Percentiles rank a stretch among this genome's conserved stretches.
Conservation (phyloP, 2,329 filamentous ascomycete genomes). For the Chaetomium sp. region DNA sequence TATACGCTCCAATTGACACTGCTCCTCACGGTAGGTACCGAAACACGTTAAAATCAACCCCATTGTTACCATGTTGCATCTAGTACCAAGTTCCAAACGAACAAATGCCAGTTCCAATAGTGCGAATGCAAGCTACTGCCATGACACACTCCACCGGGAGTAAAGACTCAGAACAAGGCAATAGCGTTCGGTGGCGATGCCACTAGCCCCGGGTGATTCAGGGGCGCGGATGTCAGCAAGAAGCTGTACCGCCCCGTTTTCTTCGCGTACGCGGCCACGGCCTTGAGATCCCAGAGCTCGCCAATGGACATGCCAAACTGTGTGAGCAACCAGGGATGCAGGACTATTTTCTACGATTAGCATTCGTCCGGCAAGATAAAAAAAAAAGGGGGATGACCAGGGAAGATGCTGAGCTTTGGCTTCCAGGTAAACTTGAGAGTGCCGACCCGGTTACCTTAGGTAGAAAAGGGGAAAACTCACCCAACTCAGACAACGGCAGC, state of each 20-base stretch:
- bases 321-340: constrained; percentile 44
- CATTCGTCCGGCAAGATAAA: neutral
- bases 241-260: constrained; percentile 51
- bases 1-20: too few relatives aligned
- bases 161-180: constrained; percentile 35
- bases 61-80: too few relatives aligned
- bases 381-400: too few relatives aligned
- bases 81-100: neutral
- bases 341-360: constrained; percentile 26
- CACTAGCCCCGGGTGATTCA: constrained; percentile 50
- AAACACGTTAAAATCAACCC: too few relatives aligned
- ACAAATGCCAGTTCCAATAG: neutral
- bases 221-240: constrained; percentile 53
- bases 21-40: too few relatives aligned
- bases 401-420: too few relatives aligned
- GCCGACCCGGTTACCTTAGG: neutral
- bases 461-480: constrained; percentile 26
- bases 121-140: neutral
- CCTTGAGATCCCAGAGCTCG: constrained; percentile 51
- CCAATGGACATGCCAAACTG: constrained; percentile 50
- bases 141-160: neutral
- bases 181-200: constrained; percentile 44
- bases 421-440: too few relatives aligned
- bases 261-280: constrained; percentile 46
- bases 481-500: constrained; percentile 30